Conservation (phyloP, 257 asterid genomes). For the Ophiorrhiza pumila region DNA sequence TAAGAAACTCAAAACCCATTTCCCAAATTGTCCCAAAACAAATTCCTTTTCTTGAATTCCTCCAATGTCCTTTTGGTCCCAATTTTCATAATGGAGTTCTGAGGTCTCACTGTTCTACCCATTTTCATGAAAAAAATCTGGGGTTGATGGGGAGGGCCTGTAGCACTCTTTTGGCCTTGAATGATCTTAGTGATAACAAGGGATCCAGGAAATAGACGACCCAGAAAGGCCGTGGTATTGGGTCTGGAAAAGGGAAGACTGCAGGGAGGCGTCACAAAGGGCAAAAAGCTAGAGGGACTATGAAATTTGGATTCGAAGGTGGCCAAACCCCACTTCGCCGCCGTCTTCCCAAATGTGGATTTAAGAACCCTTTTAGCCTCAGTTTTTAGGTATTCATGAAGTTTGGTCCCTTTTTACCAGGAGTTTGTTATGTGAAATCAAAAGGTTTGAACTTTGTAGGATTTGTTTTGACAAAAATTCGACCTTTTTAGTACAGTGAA, state of each 20-base stretch:
- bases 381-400: conserved; percentile 64
- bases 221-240: conserved; percentile 91
- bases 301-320: conserved; percentile 93
- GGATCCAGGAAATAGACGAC: conserved; percentile 85
- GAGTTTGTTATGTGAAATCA: too few relatives aligned
- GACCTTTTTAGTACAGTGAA: not conserved
- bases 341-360: conserved; percentile 87
- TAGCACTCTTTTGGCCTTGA: conserved; percentile 64
- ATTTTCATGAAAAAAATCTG: conserved; percentile 14
- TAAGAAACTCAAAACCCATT: conserved; percentile 24
- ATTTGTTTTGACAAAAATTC: not conserved
- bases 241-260: conserved; percentile 97
- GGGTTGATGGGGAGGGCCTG: conserved; percentile 37
- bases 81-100: conserved; percentile 2
- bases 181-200: conserved; percentile 77
- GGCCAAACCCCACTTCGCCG: conserved; percentile 96
- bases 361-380: conserved; percentile 79
- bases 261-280: conserved; percentile 98
- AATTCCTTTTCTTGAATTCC: conserved; percentile 22
- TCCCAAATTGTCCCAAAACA: conserved; percentile 24
- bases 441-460: too few relatives aligned
- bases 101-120: not conserved
- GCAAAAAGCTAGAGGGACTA: conserved; percentile 84
- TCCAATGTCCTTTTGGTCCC: conserved; percentile 4
- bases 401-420: too few relatives aligned